Conservation (phyloP, 345 rosid genomes). For the Camelina sativa region DNA sequence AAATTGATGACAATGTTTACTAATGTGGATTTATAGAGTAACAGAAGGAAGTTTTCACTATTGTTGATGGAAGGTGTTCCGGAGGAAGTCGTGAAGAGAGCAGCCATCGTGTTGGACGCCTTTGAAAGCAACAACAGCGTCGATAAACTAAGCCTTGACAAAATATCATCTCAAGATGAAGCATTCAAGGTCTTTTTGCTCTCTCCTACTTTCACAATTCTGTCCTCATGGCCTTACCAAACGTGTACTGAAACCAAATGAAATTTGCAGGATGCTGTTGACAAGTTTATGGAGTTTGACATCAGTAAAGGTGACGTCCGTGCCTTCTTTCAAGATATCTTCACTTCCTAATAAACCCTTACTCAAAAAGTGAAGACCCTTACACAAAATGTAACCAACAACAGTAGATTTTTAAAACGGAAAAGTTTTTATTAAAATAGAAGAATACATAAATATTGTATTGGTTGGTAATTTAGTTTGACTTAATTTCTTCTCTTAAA, state of each 20-base stretch:
- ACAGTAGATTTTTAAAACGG: not conserved
- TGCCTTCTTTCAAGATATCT: constrained; percentile 63
- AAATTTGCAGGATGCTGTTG: constrained; percentile 67
- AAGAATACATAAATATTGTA: not conserved
- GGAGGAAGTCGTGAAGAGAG: constrained; percentile 80
- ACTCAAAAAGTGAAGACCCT: not conserved
- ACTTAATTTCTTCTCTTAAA: too few relatives aligned
- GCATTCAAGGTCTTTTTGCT: constrained; percentile 58
- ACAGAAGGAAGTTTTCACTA: not conserved
- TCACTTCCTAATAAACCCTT: constrained; percentile 43
- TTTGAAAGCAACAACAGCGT: constrained; percentile 54
- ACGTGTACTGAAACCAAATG: constrained; percentile 1
- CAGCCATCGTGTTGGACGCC: constrained; percentile 63
- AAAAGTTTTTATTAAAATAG: not conserved
- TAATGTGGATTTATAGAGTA: not conserved
- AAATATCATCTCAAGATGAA: constrained; percentile 67
- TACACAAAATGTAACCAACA: not conserved
- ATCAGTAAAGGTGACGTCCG: constrained; percentile 58
- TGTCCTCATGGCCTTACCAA: constrained; percentile 24
- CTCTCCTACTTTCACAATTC: not conserved
- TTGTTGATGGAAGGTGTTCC: constrained; percentile 64
- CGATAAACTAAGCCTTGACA: constrained; percentile 59
- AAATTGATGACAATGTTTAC: not conserved
- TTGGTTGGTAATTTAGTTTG: not conserved
- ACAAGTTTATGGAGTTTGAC: constrained; percentile 71